Evolutionary conservation across 2,329 filamentous ascomycete genomes (phyloP).

Genomic region (Stagonosporopsis tanaceti): DNA sequence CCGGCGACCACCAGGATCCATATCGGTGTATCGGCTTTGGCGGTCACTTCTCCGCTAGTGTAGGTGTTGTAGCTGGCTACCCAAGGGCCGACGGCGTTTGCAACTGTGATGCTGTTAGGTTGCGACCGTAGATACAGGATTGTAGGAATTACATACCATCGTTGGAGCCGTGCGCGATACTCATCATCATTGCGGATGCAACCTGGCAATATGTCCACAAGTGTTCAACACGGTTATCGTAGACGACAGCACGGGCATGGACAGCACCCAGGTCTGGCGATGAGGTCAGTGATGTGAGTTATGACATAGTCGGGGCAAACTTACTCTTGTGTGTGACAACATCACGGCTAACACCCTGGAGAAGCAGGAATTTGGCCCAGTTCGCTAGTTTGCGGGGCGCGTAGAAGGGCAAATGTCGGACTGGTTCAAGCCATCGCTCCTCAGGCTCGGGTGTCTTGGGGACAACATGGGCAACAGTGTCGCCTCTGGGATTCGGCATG

Average conservation of each 20-base stretch:
- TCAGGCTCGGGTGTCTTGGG: slow-evolving; percentile 43
- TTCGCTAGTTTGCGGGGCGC: slow-evolving; percentile 46
- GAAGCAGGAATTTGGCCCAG: slow-evolving; percentile 55
- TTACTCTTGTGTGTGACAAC: slow-evolving; percentile 52
- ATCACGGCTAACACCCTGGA: slow-evolving; percentile 53
- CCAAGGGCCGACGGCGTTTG: slow-evolving; percentile 63
- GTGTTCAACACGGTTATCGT: slow-evolving; percentile 58
- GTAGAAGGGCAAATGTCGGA: slow-evolving; percentile 39
- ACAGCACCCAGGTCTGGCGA: slow-evolving; percentile 42
- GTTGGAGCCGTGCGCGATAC: slow-evolving; percentile 76
- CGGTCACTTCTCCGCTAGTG: slow-evolving; percentile 56
- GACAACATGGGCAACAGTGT: slow-evolving; percentile 14
- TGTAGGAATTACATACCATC: slow-evolving; percentile 47
- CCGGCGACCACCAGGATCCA: slow-evolving; percentile 68
- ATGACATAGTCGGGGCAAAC: rapidly evolving
- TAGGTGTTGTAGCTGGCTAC: slow-evolving; percentile 70
- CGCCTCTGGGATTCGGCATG: slow-evolving; percentile 8
- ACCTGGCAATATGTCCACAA: slow-evolving; percentile 55
- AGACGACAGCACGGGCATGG: slow-evolving; percentile 53
- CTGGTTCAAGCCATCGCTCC: slow-evolving; percentile 46
- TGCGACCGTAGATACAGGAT: too few relatives aligned
- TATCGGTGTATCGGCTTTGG: slow-evolving; percentile 61
- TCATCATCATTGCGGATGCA: slow-evolving; percentile 72
- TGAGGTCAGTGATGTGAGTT: not conserved
- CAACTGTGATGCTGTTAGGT: slow-evolving; percentile 47